Percentiles rank a stretch among this genome's conserved stretches.
Evolutionary conservation across 1,284 basidiomycete species (phyloP).

Genomic region (Phlebopus sp.): DNA sequence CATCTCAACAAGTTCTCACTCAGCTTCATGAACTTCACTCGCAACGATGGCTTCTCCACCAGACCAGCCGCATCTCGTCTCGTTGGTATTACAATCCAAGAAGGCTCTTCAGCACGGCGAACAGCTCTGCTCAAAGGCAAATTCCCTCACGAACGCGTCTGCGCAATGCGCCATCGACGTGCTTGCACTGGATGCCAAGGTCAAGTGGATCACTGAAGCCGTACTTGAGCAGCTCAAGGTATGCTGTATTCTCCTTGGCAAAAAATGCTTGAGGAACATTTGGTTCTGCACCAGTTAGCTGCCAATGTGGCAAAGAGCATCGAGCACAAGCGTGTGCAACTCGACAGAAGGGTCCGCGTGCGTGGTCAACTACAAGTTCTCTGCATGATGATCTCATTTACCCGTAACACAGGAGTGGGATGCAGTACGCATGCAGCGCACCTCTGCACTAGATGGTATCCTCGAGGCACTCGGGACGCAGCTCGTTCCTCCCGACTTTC

Average conservation of each 20-base stretch:
- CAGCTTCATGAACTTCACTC: no score
- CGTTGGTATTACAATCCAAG: conserved; percentile 76
- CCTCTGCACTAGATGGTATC: conserved; percentile 59
- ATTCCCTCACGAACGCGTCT: conserved; percentile 56
- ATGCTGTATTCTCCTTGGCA: conserved; percentile 6
- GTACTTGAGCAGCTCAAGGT: conserved; percentile 75
- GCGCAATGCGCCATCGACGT: conserved; percentile 64
- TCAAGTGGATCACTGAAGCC: conserved; percentile 69
- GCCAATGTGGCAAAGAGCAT: conserved; percentile 68
- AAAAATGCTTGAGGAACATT: background rate
- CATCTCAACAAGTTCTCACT: no score
- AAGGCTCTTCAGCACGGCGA: conserved; percentile 75
- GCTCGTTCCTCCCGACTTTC: conserved; percentile 71
- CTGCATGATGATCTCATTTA: conserved; percentile 41
- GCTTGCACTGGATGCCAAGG: conserved; percentile 71
- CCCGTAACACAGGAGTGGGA: conserved; percentile 63
- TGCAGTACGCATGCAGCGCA: conserved; percentile 50
- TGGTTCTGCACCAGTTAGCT: conserved; percentile 51
- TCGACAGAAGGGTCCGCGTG: conserved; percentile 63
- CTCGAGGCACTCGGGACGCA: conserved; percentile 70
- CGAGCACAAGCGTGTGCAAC: conserved; percentile 59
- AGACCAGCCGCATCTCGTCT: conserved; percentile 58
- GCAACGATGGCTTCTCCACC: conserved; percentile 21
- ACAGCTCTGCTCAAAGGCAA: conserved; percentile 65
- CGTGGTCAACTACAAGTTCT: conserved; percentile 18